Percentiles rank a stretch among this genome's conserved stretches.
Conservation (phyloP, 495 filamentous ascomycete genomes). For the Daldinia childiae region DNA sequence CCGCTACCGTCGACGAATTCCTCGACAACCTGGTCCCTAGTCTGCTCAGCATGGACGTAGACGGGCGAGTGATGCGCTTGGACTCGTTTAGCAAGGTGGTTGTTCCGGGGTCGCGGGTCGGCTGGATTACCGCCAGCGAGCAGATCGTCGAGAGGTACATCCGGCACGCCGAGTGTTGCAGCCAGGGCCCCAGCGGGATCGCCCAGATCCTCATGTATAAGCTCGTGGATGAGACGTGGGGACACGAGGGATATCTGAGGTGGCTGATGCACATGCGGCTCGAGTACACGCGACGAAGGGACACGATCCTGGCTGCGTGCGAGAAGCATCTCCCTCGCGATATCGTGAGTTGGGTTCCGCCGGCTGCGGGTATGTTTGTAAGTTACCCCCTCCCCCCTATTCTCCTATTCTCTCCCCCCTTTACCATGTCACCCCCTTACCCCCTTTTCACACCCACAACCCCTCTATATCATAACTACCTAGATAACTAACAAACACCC, state of each 20-base stretch:
- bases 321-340: constrained; percentile 80
- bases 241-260: constrained; percentile 86
- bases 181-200: constrained; percentile 84
- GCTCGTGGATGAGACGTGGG: constrained; percentile 93
- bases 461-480: background rate
- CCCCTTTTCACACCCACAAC: background rate
- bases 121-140: constrained; percentile 83
- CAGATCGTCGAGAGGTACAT: constrained; percentile 83
- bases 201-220: constrained; percentile 86
- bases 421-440: too few species aligned
- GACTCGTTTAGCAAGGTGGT: constrained; percentile 88
- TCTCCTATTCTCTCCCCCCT: background rate
- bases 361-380: constrained; percentile 97
- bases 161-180: constrained; percentile 78
- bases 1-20: constrained; percentile 52
- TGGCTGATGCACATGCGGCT: constrained; percentile 89
- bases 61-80: constrained; percentile 74
- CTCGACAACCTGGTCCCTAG: constrained; percentile 63
- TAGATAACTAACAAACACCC: background rate
- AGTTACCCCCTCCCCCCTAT: constrained; percentile 48
- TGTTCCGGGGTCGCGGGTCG: constrained; percentile 76
- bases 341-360: constrained; percentile 83
- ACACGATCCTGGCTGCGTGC: constrained; percentile 82
- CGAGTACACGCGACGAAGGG: constrained; percentile 81
- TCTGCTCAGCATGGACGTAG: constrained; percentile 71